A percentile compares a stretch with the other conserved stretches of the same genome.
Evolutionary conservation across 208 protist genomes (phyloP).

Genomic region (Trypanosomatidae sp.): DNA sequence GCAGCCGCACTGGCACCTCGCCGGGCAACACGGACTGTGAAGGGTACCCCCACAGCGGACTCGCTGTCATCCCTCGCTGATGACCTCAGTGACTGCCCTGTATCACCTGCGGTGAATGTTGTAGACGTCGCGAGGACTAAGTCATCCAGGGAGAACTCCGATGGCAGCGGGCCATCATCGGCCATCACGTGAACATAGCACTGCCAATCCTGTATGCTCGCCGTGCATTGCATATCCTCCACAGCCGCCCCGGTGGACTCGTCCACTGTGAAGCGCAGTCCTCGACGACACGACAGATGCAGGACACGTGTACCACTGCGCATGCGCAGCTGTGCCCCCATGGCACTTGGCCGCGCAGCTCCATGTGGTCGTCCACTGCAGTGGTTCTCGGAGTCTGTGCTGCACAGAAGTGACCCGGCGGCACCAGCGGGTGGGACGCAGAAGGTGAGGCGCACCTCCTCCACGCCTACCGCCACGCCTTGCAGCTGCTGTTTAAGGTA

Average conservation of each 20-base stretch:
- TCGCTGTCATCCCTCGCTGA: background rate
- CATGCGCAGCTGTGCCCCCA: background rate
- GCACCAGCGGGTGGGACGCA: conserved; percentile 22
- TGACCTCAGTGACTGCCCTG: background rate
- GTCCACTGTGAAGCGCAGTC: conserved; percentile 29
- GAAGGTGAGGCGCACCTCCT: conserved; percentile 32
- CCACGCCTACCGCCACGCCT: conserved; percentile 24
- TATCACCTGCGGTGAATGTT: background rate
- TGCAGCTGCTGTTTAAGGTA: conserved; percentile 39
- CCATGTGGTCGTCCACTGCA: background rate
- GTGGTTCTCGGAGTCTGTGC: background rate
- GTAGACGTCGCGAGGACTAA: conserved; percentile 20
- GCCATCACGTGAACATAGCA: conserved; percentile 29
- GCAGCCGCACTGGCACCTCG: background rate
- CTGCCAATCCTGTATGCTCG: conserved; percentile 28
- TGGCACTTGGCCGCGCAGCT: background rate
- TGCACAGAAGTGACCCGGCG: background rate
- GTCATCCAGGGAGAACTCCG: conserved; percentile 21
- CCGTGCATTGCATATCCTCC: conserved; percentile 33
- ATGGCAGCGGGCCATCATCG: conserved; percentile 22
- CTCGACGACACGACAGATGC: conserved; percentile 26
- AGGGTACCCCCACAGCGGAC: conserved; percentile 6
- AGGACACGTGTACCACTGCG: conserved; percentile 17
- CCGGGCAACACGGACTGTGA: conserved; percentile 23
- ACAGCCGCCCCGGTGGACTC: conserved; percentile 9